phyloP scores from a whole-genome alignment of 164 flowering plant species.

The Akebia trifoliata region DNA sequence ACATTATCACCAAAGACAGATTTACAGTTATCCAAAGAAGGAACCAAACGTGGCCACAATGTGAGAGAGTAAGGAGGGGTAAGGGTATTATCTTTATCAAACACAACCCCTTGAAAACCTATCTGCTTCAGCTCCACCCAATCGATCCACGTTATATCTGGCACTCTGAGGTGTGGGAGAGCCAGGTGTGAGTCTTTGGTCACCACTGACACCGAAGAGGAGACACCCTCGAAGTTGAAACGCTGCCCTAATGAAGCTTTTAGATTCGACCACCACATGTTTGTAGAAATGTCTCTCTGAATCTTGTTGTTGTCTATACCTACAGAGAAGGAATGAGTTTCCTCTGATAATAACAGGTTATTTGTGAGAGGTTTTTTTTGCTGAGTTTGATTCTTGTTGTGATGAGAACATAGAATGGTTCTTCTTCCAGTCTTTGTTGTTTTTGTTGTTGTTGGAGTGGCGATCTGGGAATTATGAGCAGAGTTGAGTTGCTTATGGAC shows the following conservation, averaged over 20 bases:
- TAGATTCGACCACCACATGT: slow-evolving; percentile 28
- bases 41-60: slow-evolving; percentile 46
- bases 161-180: slow-evolving; percentile 66
- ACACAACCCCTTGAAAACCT: slow-evolving; percentile 78
- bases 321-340: background rate
- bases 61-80: slow-evolving; percentile 71
- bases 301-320: background rate
- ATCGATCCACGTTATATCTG: slow-evolving; percentile 66
- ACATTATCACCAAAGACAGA: slow-evolving; percentile 62
- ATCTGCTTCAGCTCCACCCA: slow-evolving; percentile 59
- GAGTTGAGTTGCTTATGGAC: background rate
- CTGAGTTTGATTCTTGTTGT: background rate
- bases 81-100: slow-evolving; percentile 85
- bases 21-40: slow-evolving; percentile 58
- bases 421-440: background rate
- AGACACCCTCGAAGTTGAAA: slow-evolving; percentile 62
- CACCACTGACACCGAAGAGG: slow-evolving; percentile 39
- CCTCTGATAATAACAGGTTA: background rate
- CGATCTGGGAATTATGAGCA: background rate
- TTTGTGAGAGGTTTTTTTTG: background rate
- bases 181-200: slow-evolving; percentile 47
- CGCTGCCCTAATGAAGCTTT: slow-evolving; percentile 68
- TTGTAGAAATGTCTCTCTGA: slow-evolving; percentile 4
- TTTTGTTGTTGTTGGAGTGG: background rate
- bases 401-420: background rate